A percentile compares a stretch with the other conserved stretches of the same genome.
phyloP scores from a whole-genome alignment of 495 filamentous ascomycete genomes.

The Chlorociboria aeruginascens region DNA sequence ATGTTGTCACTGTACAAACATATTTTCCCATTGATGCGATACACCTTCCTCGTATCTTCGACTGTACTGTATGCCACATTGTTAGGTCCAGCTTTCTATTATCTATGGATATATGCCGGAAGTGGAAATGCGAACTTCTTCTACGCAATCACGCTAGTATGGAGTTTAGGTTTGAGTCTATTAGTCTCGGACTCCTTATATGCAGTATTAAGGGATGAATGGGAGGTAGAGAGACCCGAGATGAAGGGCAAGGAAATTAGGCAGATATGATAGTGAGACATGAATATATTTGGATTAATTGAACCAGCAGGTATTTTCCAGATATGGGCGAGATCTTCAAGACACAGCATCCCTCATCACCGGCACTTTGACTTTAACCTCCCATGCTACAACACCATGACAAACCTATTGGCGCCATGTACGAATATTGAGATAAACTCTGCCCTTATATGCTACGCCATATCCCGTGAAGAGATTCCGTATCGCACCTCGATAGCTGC shows the following conservation, averaged over 20 bases:
- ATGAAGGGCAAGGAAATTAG: conserved; percentile 74
- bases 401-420: too few species aligned
- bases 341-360: too few species aligned
- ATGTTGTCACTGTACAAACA: conserved; percentile 82
- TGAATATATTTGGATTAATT: too few species aligned
- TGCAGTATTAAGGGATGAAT: conserved; percentile 82
- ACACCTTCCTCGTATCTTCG: conserved; percentile 74
- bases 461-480: too few species aligned
- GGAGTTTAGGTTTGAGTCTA: conserved; percentile 78
- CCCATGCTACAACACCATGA: too few species aligned
- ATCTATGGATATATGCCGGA: conserved; percentile 97
- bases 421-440: too few species aligned
- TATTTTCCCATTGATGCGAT: conserved; percentile 90
- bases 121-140: conserved; percentile 99
- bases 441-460: too few species aligned
- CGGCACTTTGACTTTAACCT: too few species aligned
- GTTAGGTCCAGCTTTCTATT: conserved; percentile 89
- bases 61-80: conserved; percentile 77
- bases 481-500: too few species aligned
- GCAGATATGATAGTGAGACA: conserved; percentile 50
- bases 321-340: too few species aligned
- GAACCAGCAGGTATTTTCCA: too few species aligned
- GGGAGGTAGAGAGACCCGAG: conserved; percentile 85
- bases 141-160: conserved; percentile 96
- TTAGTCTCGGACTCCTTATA: conserved; percentile 73